Conservation (phyloP, 2,329 filamentous ascomycete species). For the Trichoderma atroviride region DNA sequence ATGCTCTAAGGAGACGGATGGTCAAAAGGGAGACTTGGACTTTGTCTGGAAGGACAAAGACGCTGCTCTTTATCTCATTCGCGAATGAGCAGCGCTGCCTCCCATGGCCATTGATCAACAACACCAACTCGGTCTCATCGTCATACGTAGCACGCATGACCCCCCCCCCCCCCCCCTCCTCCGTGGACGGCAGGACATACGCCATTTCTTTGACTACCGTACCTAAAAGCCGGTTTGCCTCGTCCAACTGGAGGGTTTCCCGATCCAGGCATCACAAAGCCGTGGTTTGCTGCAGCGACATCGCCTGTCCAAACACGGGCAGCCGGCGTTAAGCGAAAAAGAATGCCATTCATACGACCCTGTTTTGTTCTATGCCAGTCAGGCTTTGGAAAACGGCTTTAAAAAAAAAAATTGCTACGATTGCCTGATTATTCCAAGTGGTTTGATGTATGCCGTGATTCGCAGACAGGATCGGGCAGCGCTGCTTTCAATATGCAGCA, state of each 20-base stretch:
- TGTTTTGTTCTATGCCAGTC: too few relatives aligned
- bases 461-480: constrained; percentile 1
- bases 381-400: not conserved
- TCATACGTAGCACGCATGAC: constrained; percentile 24
- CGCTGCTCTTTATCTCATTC: constrained; percentile 22
- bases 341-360: not conserved
- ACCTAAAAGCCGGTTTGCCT: constrained; percentile 7
- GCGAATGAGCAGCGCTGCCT: not conserved
- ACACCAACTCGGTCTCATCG: constrained; percentile 19
- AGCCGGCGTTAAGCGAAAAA: constrained; percentile 8
- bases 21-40: not conserved
- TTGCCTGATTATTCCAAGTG: not conserved
- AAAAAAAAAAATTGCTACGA: not conserved
- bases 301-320: constrained; percentile 13
- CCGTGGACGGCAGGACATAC: too few relatives aligned
- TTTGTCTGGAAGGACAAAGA: constrained; percentile 16
- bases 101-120: constrained; percentile 11
- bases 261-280: constrained; percentile 4
- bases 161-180: constrained; percentile 12
- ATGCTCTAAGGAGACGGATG: not conserved
- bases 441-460: not conserved
- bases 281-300: constrained; percentile 4
- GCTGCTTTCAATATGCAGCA: not conserved
- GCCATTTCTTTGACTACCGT: not conserved
- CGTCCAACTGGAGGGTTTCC: not conserved